These are phyloP conservation scores for Pyrrhoderma lamaoense DNA, from an alignment of 1,284 basidiomycete genomes.

Conservation along the genomic window DNA sequence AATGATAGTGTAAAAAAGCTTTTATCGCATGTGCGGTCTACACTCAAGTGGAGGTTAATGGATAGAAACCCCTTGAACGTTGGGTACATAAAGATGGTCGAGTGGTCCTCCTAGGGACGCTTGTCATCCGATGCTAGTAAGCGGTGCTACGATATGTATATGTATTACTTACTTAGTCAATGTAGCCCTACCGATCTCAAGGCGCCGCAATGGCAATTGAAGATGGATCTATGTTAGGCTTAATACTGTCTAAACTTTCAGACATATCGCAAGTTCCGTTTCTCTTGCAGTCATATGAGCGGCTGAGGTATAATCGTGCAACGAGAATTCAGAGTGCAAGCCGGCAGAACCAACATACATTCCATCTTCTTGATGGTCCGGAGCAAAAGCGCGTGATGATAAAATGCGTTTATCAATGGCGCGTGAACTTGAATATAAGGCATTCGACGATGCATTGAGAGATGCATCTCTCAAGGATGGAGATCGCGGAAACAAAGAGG, in stretches of 20 bases:
- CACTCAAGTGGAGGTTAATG: slow-evolving; percentile 31
- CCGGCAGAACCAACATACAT: slow-evolving; percentile 31
- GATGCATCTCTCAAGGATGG: no score
- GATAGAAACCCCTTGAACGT: slow-evolving; percentile 32
- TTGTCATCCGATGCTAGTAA: slow-evolving; percentile 41
- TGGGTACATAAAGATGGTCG: slow-evolving; percentile 40
- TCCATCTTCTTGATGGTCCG: slow-evolving; percentile 32
- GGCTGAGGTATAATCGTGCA: slow-evolving; percentile 38
- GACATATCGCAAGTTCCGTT: slow-evolving; percentile 33
- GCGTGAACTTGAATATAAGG: not conserved
- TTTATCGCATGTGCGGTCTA: slow-evolving; percentile 34
- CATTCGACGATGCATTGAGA: not conserved
- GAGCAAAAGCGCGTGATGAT: slow-evolving; percentile 34
- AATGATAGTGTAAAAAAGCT: slow-evolving; percentile 28
- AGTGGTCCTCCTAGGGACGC: slow-evolving; percentile 42
- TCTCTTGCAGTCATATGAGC: slow-evolving; percentile 42
- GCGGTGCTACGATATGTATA: not conserved
- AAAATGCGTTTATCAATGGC: slow-evolving; percentile 28
- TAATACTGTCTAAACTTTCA: slow-evolving; percentile 38
- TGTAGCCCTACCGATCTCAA: slow-evolving; percentile 24
- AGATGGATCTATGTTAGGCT: slow-evolving; percentile 45
- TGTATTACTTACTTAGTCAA: slow-evolving; percentile 1
- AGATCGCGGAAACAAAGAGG: no score
- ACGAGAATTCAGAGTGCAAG: slow-evolving; percentile 31
- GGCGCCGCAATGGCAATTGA: slow-evolving; percentile 37